Percentiles rank a stretch among this genome's conserved stretches.
Conservation (phyloP, 805 yeast species). For the Starmerella khaoyaiensis region DNA sequence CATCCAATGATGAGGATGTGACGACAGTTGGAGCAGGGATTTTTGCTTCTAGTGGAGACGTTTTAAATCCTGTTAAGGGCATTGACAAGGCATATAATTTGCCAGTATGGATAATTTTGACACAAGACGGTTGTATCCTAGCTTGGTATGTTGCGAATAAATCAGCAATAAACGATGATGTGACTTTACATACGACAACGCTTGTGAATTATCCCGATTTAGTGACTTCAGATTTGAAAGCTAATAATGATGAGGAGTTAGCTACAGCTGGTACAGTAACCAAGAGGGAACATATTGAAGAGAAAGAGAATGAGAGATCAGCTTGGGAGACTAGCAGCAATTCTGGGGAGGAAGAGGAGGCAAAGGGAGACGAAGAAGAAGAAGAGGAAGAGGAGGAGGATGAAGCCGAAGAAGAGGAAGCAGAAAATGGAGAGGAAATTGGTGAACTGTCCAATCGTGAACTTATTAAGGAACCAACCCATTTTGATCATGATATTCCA, state of each 20-base stretch:
- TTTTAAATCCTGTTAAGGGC: constrained; percentile 12
- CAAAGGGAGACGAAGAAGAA: constrained; percentile 3
- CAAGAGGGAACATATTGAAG: neutral
- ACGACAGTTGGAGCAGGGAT: constrained; percentile 17
- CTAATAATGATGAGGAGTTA: neutral
- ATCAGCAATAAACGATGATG: neutral
- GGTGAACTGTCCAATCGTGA: neutral
- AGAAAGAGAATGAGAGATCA: neutral
- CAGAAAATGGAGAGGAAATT: neutral
- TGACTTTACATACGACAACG: neutral
- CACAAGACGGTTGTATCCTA: constrained; percentile 18
- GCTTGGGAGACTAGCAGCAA: neutral
- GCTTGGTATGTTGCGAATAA: constrained; percentile 18
- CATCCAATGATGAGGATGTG: constrained; percentile 17
- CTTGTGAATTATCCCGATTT: neutral
- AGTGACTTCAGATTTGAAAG: neutral
- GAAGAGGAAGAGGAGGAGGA: neutral
- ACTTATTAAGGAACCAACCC: neutral
- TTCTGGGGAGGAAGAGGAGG: neutral
- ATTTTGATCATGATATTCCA: no score
- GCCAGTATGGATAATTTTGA: constrained; percentile 18
- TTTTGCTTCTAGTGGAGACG: constrained; percentile 5
- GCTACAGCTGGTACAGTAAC: neutral
- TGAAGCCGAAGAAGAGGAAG: constrained; percentile 3
- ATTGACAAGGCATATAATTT: constrained; percentile 6